Conservation (phyloP, 2,329 filamentous ascomycete genomes). For the Lizonia empirigonia region DNA sequence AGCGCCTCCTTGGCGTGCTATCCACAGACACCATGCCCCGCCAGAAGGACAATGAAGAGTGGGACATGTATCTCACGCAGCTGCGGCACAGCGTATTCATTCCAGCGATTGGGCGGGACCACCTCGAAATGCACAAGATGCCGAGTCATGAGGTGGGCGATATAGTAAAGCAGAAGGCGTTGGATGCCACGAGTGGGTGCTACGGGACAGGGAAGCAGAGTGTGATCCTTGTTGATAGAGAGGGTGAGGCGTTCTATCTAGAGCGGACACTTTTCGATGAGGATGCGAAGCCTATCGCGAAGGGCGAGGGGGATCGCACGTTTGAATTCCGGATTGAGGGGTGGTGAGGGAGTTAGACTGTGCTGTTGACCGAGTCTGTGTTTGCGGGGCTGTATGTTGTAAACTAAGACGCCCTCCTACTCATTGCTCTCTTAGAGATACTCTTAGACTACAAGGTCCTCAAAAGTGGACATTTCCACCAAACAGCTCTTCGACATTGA, state of each 20-base stretch:
- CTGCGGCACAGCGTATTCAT: slow-evolving; percentile 67
- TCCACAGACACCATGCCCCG: slow-evolving; percentile 61
- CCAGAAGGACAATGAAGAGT: slow-evolving; percentile 54
- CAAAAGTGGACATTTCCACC: too few relatives aligned
- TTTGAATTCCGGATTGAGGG: slow-evolving; percentile 58
- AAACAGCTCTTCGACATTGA: too few relatives aligned
- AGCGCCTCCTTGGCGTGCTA: slow-evolving; percentile 59
- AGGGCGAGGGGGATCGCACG: slow-evolving; percentile 54
- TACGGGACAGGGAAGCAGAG: slow-evolving; percentile 72
- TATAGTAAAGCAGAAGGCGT: slow-evolving; percentile 47
- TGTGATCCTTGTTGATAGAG: slow-evolving; percentile 60
- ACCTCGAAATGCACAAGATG: slow-evolving; percentile 48
- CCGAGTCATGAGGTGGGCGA: slow-evolving; percentile 48
- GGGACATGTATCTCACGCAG: slow-evolving; percentile 62
- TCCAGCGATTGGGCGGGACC: slow-evolving; percentile 59
- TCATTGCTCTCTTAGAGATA: too few relatives aligned
- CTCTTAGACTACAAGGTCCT: too few relatives aligned
- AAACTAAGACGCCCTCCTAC: too few relatives aligned
- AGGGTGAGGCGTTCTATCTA: slow-evolving; percentile 65
- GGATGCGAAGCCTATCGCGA: slow-evolving; percentile 54
- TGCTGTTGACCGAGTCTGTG: too few relatives aligned
- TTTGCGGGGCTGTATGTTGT: too few relatives aligned
- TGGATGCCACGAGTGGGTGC: slow-evolving; percentile 53
- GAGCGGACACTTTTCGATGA: slow-evolving; percentile 66
- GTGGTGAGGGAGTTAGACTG: slow-evolving; percentile 34